Evolutionary conservation across 106 monocot species (phyloP), one percentile per base, ranked within the genome.

Genomic region (Hemerocallis citrina): DNA sequence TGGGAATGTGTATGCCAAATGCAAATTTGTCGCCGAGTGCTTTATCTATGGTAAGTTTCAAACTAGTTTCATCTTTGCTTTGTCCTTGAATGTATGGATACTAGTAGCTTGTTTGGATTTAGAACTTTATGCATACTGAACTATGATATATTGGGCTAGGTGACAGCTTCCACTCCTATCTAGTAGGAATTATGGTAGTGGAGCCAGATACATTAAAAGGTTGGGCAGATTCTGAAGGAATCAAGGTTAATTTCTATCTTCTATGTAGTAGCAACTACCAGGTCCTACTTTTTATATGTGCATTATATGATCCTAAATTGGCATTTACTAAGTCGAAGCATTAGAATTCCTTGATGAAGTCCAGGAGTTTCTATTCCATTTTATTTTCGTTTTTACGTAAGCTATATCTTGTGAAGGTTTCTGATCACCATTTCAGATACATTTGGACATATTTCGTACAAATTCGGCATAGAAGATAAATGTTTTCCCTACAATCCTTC

Each of bases 1-100:
- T 57, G 98, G 92, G 67, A 98, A 92, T 66, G 88, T 92, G 6
- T 98, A 98, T 77, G 88, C 85, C 12, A 98, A 98, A 68, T 98
- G 92, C 88, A 92, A 81, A 28, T 92, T 85, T 66, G 49, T 92
- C 70, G 45, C 96, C 20, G 91, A 98, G 57, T 91, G 91, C 64
- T 92, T 98, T 68, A 47, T 98, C 10, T 98, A 98, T 71, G 98
- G 98, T 98, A 79, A 59, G 68, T 52, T 59, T 46, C 43, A 7
- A 38, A 41, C 36, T 44, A 13, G 3, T 66, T 48, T 34, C 7
- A 44, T 9, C n/a, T 27, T 33, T 17, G 17, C 1, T 8, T 27
- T 44, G 34, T 9, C 5, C 17, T 9, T 15, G 4, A 3, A 28
- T 34, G 21, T 63, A 2, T 59, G 34, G 24, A 57, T 27, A 13